Base-by-base conservation (phyloP, 73 alveolate genomes). In the Symbiodinium pilosum region DNA sequence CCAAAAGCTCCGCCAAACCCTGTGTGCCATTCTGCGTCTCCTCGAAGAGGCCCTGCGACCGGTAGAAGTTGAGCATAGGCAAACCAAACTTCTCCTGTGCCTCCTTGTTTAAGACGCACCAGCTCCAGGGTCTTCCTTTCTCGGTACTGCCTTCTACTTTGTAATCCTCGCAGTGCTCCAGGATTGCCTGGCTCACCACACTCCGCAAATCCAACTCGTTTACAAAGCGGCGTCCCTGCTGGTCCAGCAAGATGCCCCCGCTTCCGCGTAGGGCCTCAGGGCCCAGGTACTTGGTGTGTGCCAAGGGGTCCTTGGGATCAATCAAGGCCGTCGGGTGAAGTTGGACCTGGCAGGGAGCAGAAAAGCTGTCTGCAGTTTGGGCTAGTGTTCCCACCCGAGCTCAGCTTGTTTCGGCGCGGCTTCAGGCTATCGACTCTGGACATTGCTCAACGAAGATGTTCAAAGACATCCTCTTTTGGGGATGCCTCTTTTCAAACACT, bases 221-320 rank as follows among this genome's bases (percentile, higher is more conserved):
- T 36, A 64, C 77, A 28, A 64, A 64, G 38, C 77, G 32, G 38
- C 36, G 77, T 18, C 77, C 77, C 77, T 64, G 32, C 77, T 64
- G 77, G 36, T 99, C 99, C 52, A 99, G 86, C 59, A 99, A 43
- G 43, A 99, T 99, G 38, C 99, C 99, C 6, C 99, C 99, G 28
- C 86, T 99, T 1, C 99, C 99, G 43, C 99, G 92, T 47, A 99
- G 96, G 87, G 99, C 95, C 77, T 99, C 99, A 54, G 77, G 77
- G 77, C 77, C 77, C 77, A 64, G 77, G 77, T 64, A 64, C 77
- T 64, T 64, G 36, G 77, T 64, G 77, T 64, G 77, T 32, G 36
- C 30, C 38, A 18, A 12, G 30, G 77, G 77, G 77, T 64, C 77
- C 77, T 64, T 64, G 36, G 77, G 77, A 36, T 64, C 77, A 36